Base-by-base conservation (phyloP, 75 land plant species). In the Cryptomeria japonica region DNA sequence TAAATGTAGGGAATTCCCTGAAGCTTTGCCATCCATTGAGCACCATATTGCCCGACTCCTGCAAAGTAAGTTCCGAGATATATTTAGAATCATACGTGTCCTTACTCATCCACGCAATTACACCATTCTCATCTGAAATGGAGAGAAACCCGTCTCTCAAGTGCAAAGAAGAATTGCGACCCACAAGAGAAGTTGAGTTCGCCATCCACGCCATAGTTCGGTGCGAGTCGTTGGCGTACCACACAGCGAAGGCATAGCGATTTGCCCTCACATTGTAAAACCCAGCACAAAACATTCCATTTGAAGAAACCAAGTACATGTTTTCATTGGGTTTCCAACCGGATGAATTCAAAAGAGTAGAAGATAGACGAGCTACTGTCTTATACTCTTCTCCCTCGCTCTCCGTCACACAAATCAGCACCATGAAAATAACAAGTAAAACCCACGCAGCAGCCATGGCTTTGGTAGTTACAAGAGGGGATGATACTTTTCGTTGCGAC, bases 251-350 rank as follows among this genome's bases (percentile, higher is more conserved):
- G 86, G 73, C 80, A 31, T 46, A 93, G 56, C 28, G 84, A 77
- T 34, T 53, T 41, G 87, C 4, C 10, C 87, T 51, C 42, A 34
- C 18, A 38, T 77, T 64, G 22, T 73, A 2, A 13, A 93, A 93
- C 0, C 94, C 93, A 82, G 94, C 93, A 38, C 89, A 46, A 84
- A 93, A 93, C 84, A 72, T 76, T 84, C 86, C 80, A 79, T 90
- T 87, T 64, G 90, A 86, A 28, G 94, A 93, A 86, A 91, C 75
- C 31, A 91, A 88, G 41, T 39, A 39, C 41, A 39, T 39, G 41
- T 39, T 39, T 1, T 39, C 41, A 2, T 39, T 39, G 41, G 41
- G 2, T 39, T 39, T 39, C 41, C 41, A 39, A 39, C 41, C 41
- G 2, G 41, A 39, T 1, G 41, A 39, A 39, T 39, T 39, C 41